Evolutionary conservation across 2,329 filamentous ascomycete species (phyloP).

Genomic region (Stenocarpella maydis): DNA sequence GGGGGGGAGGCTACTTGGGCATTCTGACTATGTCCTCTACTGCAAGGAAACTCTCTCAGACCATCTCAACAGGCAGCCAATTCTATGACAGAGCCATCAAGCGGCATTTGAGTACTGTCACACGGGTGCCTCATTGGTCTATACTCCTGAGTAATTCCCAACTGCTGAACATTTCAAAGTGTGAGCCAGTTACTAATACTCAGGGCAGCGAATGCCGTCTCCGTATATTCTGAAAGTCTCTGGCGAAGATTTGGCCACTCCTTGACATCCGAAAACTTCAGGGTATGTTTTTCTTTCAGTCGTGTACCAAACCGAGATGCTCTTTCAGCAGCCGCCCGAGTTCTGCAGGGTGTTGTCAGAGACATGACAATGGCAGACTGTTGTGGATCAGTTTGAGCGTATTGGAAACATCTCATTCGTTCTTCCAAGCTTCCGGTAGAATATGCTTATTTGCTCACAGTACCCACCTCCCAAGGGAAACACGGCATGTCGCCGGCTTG

Average conservation of each 20-base stretch:
- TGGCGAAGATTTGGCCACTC: no score
- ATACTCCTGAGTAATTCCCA: background rate
- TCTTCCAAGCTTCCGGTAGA: background rate
- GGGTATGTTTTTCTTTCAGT: background rate
- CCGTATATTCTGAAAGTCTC: no score
- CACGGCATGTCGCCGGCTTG: no score
- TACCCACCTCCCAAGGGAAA: background rate
- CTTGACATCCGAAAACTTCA: background rate
- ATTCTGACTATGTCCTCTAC: background rate
- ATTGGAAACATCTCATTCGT: background rate
- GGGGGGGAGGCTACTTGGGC: no score
- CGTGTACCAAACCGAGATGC: no score
- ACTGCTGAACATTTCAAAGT: background rate
- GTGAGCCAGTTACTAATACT: background rate
- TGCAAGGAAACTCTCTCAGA: background rate
- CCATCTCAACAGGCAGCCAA: background rate
- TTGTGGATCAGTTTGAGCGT: background rate
- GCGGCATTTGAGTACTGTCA: background rate
- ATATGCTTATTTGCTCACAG: no score
- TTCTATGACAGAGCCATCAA: background rate
- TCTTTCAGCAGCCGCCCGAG: no score
- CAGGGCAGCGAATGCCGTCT: fast-evolving
- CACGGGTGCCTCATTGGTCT: background rate
- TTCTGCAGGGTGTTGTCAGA: background rate
- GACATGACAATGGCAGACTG: no score